A percentile compares a stretch with the other conserved stretches of the same genome.
Conservation (phyloP, 169 alveolate species). For the Cryptosporidium parvum region DNA sequence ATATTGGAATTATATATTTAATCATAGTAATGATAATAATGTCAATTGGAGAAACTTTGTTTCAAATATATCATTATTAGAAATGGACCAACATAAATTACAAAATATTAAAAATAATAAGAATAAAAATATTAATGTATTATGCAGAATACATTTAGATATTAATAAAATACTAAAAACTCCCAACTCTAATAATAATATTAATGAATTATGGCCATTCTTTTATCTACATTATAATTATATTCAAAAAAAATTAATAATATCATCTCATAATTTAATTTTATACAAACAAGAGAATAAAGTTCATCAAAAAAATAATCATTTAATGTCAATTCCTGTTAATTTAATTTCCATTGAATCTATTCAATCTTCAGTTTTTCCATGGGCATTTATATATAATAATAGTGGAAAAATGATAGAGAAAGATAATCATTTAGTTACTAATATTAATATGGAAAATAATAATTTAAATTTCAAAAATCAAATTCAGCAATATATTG, state of each 20-base stretch:
- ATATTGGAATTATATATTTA: not conserved
- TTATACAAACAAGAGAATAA: not conserved
- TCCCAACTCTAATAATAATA: not conserved
- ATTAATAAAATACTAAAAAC: not conserved
- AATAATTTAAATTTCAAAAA: not conserved
- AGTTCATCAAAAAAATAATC: not conserved
- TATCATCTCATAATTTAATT: conserved; percentile 4
- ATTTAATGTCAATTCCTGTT: not conserved
- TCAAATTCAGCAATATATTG: not conserved
- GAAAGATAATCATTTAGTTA: too few species aligned
- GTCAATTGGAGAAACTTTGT: not conserved
- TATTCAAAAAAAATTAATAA: conserved; percentile 4
- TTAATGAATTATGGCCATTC: conserved; percentile 35
- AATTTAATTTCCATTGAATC: conserved; percentile 45
- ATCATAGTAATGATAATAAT: not conserved
- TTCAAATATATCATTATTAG: conserved; percentile 30
- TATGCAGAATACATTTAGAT: conserved; percentile 38
- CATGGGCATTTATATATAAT: conserved; percentile 18
- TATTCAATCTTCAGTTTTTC: conserved; percentile 17
- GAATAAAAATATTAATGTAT: not conserved
- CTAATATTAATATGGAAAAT: too few species aligned
- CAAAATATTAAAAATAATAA: not conserved
- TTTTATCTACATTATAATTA: conserved; percentile 6
- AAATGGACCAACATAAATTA: conserved; percentile 54
- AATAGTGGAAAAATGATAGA: not conserved